phyloP scores from a whole-genome alignment of 2,329 filamentous ascomycete genomes.

The Teratosphaeriaceae sp. region DNA sequence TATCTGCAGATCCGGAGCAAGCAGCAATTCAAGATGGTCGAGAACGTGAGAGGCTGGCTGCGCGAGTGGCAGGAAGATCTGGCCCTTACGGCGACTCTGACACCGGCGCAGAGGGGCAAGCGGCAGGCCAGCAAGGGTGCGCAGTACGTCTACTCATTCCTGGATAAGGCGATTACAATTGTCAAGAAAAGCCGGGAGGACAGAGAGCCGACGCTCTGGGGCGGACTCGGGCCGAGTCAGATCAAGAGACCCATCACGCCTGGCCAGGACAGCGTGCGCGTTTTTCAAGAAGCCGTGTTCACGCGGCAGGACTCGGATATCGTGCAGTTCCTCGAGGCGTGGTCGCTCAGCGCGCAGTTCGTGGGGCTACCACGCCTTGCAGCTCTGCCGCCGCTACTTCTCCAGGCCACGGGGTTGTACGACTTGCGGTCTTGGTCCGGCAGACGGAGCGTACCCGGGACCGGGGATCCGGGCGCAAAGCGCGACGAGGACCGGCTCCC shows the following conservation, averaged over 20 bases:
- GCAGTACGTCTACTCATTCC: slow-evolving; percentile 31
- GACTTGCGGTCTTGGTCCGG: too few species aligned
- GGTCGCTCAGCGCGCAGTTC: slow-evolving; percentile 55
- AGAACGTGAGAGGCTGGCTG: slow-evolving; percentile 46
- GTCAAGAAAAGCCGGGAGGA: slow-evolving; percentile 33
- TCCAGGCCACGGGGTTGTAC: slow-evolving; percentile 59
- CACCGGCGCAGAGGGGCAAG: slow-evolving; percentile 7
- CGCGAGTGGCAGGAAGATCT: slow-evolving; percentile 48
- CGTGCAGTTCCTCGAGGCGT: slow-evolving; percentile 63
- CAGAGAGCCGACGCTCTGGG: slow-evolving; percentile 29
- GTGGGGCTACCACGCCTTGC: slow-evolving; percentile 47
- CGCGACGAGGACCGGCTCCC: too few species aligned
- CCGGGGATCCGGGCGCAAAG: too few species aligned
- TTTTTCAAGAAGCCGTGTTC: slow-evolving; percentile 34
- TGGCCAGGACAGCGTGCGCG: slow-evolving; percentile 19
- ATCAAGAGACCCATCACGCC: slow-evolving; percentile 18
- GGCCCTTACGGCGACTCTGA: slow-evolving; percentile 22
- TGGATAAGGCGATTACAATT: slow-evolving; percentile 35
- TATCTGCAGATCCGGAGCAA: slow-evolving; percentile 58
- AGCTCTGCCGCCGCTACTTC: slow-evolving; percentile 56
- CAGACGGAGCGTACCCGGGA: too few species aligned
- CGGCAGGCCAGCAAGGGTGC: slow-evolving; percentile 16
- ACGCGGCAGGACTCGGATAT: slow-evolving; percentile 48
- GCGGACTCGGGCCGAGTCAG: slow-evolving; percentile 35
- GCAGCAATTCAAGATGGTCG: slow-evolving; percentile 47